These are phyloP conservation scores for Glutinoglossum americanum DNA, from an alignment of 495 filamentous ascomycete species.

Conservation along the genomic window DNA sequence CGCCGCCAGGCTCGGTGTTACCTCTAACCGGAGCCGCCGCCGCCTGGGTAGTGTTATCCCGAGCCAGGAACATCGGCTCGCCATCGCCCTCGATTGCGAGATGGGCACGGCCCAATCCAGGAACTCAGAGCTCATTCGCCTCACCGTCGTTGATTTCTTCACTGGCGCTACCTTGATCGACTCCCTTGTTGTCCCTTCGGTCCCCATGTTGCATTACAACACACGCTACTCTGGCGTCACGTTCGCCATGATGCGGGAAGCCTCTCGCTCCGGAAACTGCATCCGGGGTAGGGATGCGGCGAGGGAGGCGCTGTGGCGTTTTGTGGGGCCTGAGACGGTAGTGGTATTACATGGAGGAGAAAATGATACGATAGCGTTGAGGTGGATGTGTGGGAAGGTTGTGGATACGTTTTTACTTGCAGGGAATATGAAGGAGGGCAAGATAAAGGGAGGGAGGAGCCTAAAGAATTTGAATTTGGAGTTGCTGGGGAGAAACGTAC, in stretches of 20 bases:
- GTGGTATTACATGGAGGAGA: conserved; percentile 16
- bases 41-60: not conserved
- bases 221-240: conserved; percentile 21
- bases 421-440: not conserved
- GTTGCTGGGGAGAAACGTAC: conserved; percentile 16
- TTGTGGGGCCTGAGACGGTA: conserved; percentile 18
- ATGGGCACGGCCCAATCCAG: conserved; percentile 18
- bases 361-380: conserved; percentile 14
- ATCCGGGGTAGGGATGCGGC: conserved; percentile 17
- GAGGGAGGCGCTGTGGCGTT: conserved; percentile 15
- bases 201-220: conserved; percentile 20
- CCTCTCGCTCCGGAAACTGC: conserved; percentile 4
- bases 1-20: not conserved
- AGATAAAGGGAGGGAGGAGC: conserved; percentile 5
- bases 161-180: conserved; percentile 22
- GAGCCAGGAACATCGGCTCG: not conserved
- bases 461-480: conserved; percentile 15
- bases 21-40: not conserved
- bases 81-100: conserved; percentile 27
- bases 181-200: conserved; percentile 19
- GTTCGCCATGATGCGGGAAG: conserved; percentile 9
- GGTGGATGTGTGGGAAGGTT: conserved; percentile 12
- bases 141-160: conserved; percentile 25
- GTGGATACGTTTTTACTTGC: conserved; percentile 16
- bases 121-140: conserved; percentile 20